These are phyloP conservation scores for Zasmidium angulare DNA, from an alignment of 2,329 filamentous ascomycete genomes.

Conservation along the genomic window DNA sequence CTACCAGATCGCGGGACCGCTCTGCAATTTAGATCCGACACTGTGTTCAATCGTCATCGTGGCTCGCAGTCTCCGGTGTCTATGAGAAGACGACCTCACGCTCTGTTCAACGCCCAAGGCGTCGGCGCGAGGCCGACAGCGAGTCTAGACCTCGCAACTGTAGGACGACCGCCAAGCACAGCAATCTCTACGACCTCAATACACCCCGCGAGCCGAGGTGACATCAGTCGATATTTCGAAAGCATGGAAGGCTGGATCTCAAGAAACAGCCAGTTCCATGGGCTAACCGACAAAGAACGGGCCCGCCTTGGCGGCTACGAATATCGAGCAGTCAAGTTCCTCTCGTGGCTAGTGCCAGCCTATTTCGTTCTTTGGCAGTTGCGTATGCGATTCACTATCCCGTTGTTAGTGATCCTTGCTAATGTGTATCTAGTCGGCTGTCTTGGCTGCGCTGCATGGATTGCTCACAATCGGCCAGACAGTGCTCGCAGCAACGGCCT, in stretches of 20 bases:
- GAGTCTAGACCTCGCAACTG: conserved; percentile 20
- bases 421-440: too few relatives aligned
- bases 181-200: not conserved
- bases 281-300: conserved; percentile 54
- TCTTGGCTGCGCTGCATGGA: conserved; percentile 62
- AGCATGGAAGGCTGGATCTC: conserved; percentile 25
- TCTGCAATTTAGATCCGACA: conserved; percentile 6
- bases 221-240: conserved; percentile 20
- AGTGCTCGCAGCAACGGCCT: conserved; percentile 56
- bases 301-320: conserved; percentile 63
- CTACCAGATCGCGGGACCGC: not conserved
- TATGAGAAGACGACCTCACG: not conserved
- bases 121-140: conserved; percentile 36
- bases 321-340: conserved; percentile 61
- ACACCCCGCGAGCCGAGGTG: not conserved
- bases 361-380: conserved; percentile 63
- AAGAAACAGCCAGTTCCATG: conserved; percentile 57
- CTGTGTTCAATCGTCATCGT: conserved; percentile 4
- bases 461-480: conserved; percentile 52
- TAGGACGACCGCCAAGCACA: not conserved
- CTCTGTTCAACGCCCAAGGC: conserved; percentile 29
- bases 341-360: conserved; percentile 59
- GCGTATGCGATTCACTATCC: too few relatives aligned
- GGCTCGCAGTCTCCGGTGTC: not conserved
- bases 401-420: too few relatives aligned